Evolutionary conservation across 2,329 filamentous ascomycete genomes (phyloP), one percentile per base, ranked within the genome.

Genomic region (Chaetomium sp.): DNA sequence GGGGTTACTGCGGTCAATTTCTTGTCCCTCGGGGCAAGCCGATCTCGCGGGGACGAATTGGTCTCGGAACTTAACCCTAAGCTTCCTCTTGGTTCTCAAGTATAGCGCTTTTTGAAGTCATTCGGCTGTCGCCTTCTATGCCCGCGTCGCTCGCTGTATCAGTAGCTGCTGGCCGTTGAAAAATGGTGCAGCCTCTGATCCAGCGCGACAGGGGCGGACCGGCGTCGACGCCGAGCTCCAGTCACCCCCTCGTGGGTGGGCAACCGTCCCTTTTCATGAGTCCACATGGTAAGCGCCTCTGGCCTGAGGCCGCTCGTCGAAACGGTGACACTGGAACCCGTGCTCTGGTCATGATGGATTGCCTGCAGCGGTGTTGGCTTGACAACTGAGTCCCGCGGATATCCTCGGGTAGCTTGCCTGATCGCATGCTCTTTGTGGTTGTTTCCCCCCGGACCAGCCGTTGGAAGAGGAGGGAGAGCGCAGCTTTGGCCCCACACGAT

Each of bases 51-150:
- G 73, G 8, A 81, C 79, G 81, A 86, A 82, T 77, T 77, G 76
- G 73, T 76, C 74, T 86, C 85, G 89, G 88, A 91, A 91, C 88
- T 91, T 95, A 96, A 95, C 91, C 91, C 91, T 96, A 96, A 88
- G 80, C 76, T 76, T 73, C 76, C 69, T 72, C 76, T 84, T 87
- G 88, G 89, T 85, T 83, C 68, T 65, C 12, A 60, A 88, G 87
- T 79, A 67, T 91, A 88, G 84, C 83, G 82, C 78, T 79, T 7
- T 71, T 42, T 10, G 76, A 75, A 81, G 85, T 87, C 63, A 84
- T 84, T 73, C 79, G 74, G 79, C 5, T 12, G 74, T 75, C 76
- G 76, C 79, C 79, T 83, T 91, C 70, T 91, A 91, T 67, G 73
- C 70, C 65, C 63, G 60, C 54, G 62, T 62, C 65, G 63, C 59